phyloP scores from a whole-genome alignment of 2,329 filamentous ascomycete species.

The Bipolaris cookei region DNA sequence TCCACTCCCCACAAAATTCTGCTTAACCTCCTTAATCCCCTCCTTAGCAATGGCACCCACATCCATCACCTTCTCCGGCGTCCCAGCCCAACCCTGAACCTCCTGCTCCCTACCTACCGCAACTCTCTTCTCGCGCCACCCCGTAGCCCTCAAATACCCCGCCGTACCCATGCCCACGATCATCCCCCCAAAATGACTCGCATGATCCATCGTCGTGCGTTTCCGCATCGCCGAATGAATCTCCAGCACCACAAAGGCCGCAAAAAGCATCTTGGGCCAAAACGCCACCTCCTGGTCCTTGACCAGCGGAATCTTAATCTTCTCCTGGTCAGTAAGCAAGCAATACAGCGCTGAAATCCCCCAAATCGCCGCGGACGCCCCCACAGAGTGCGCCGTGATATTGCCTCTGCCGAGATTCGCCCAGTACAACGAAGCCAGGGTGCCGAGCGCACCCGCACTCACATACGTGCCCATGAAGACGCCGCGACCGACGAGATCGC shows the following conservation, averaged over 20 bases:
- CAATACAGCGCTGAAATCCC: conserved; percentile 41
- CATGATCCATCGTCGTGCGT: conserved; percentile 40
- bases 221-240: conserved; percentile 23
- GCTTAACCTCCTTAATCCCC: conserved; percentile 43
- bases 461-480: conserved; percentile 47
- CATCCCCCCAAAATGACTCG: conserved; percentile 48
- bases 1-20: conserved; percentile 30
- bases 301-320: conserved; percentile 39
- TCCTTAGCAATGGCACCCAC: conserved; percentile 32
- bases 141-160: conserved; percentile 35
- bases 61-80: conserved; percentile 32
- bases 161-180: conserved; percentile 33
- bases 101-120: background rate
- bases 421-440: conserved; percentile 41
- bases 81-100: conserved; percentile 20
- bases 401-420: conserved; percentile 39
- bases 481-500: conserved; percentile 46
- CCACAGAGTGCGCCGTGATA: conserved; percentile 40
- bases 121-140: conserved; percentile 28
- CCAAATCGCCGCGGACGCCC: conserved; percentile 45
- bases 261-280: conserved; percentile 41
- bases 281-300: conserved; percentile 37
- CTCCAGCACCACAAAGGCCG: conserved; percentile 36
- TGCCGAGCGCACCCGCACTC: conserved; percentile 43
- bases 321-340: conserved; percentile 41